A percentile compares a stretch with the other conserved stretches of the same genome.
phyloP scores from a whole-genome alignment of 139 green algal genomes.

The Coelastrella sp. region DNA sequence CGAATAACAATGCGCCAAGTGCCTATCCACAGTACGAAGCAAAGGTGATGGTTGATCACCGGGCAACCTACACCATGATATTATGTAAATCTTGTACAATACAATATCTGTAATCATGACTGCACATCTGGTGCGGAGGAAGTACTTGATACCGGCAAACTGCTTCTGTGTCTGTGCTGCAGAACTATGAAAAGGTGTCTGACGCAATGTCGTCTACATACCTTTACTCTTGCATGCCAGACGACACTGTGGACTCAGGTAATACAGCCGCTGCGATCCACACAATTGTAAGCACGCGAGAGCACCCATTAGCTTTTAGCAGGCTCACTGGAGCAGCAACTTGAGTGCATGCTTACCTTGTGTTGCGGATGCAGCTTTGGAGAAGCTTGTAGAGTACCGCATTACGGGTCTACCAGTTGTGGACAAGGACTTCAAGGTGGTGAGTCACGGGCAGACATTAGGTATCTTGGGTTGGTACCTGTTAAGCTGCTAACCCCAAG shows the following conservation, averaged over 20 bases:
- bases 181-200: slow-evolving; percentile 41
- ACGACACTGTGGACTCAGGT: slow-evolving; percentile 72
- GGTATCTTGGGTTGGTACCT: no score
- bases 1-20: background rate
- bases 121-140: no score
- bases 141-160: no score
- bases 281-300: no score
- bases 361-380: slow-evolving; percentile 65
- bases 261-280: background rate
- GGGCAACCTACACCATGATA: no score
- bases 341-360: background rate
- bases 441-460: no score
- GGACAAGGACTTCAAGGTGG: slow-evolving; percentile 56
- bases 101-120: no score
- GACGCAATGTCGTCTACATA: slow-evolving; percentile 69
- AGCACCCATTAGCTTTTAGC: no score
- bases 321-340: no score
- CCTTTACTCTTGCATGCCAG: slow-evolving; percentile 50
- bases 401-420: slow-evolving; percentile 77
- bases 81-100: no score
- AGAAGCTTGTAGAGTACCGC: slow-evolving; percentile 67
- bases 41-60: no score
- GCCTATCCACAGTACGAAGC: background rate
- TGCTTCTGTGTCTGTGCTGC: background rate
- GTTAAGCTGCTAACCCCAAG: no score